Evolutionary conservation across 2,329 filamentous ascomycete species (phyloP), one percentile per base, ranked within the genome.

Genomic region (Cercospora citrullina): DNA sequence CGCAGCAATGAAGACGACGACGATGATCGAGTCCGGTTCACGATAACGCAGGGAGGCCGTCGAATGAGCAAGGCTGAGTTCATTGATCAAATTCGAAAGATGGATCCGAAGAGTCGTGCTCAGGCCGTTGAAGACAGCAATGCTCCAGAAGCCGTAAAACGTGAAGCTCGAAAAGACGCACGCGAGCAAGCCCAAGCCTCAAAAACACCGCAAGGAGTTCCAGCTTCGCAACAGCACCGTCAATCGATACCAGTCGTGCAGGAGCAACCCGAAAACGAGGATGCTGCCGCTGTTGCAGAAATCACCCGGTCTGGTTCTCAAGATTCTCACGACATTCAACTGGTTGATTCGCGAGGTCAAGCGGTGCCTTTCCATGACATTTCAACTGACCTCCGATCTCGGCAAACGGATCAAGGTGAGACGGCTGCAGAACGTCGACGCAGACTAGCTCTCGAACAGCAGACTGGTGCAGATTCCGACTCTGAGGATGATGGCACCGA

Each of bases 21-120:
- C 67, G 91, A 94, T 72, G 85, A 87, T 14, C 84, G 88, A 65
- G 89, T 94, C 65, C 87, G 91, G 14, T 94, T 94, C 79, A 93
- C 89, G 1, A 91, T 94, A 70, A 87, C 86, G 55, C 88, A 89
- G 36, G 87, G 89, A n/a, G 90, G 90, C 5, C 84, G 85, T 69
- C 87, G 91, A 59, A 90, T 95, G 87, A 93, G 86, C 69, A 94
- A 94, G 80, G 87, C 90, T 4, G 91, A 93, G 75, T 94, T 95
- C 76, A 88, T 95, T 69, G 83, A 85, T 58, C 88, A 92, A 76
- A 89, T 95, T 75, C 87, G 89, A 71, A 87, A 88, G 71, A 84
- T 94, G 68, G 91, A 94, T 76, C 86, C 87, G 26, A 87, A 87
- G 74, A 87, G 89, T 14, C 85, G 87, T 42, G 84, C 83, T 14